Base-by-base conservation (phyloP, 805 yeast species). In the Starmerella geochares region DNA sequence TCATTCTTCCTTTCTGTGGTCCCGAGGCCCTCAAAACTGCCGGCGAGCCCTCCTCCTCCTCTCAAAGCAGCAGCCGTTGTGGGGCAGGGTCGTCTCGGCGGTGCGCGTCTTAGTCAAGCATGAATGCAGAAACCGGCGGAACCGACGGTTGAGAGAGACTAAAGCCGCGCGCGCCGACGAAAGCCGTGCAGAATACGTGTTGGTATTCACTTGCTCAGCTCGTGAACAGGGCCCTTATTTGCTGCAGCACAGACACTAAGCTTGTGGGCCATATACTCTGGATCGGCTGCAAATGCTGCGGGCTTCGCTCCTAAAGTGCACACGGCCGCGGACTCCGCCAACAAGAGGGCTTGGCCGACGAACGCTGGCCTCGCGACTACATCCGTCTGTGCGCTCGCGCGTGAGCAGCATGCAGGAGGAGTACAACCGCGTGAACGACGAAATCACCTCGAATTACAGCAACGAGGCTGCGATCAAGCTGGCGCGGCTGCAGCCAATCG, bases 371-470 rank as follows among this genome's bases (percentile, higher is more conserved):
- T 40, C 44, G n/a, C 14, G 14, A n/a, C 62, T 76, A 10, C 83
- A 79, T 51, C 80, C 83, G 0, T 66, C 75, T 0, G 60, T 81
- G 11, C 50, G 76, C 23, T 60, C 71, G 46, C 71, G 76, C 57
- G 80, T 84, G 0, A 65, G 66, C 14, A 45, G 60, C 6, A 62
- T 77, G 49, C 56, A 61, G 7, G 52, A 59, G 2, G 81, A 80
- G 54, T 63, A 76, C 44, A 48, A 56, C 3, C 56, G 56, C 1
- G 60, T 80, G 1, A 77, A 76, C 32, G 54, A 61, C 0, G 63
- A 65, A 43, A 58, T 80, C 39, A 62, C 78, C 0, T 50, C 52
- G 19, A 55, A 47, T 17, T 60, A 60, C 3, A 63, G 72, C 50
- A 64, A 70, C 3, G 70, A 70, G 10, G 71, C 73, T 42, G 78